Evolutionary conservation across 257 asterid species (phyloP), one percentile per base, ranked within the genome.

Genomic region (Penstemon eatonii): DNA sequence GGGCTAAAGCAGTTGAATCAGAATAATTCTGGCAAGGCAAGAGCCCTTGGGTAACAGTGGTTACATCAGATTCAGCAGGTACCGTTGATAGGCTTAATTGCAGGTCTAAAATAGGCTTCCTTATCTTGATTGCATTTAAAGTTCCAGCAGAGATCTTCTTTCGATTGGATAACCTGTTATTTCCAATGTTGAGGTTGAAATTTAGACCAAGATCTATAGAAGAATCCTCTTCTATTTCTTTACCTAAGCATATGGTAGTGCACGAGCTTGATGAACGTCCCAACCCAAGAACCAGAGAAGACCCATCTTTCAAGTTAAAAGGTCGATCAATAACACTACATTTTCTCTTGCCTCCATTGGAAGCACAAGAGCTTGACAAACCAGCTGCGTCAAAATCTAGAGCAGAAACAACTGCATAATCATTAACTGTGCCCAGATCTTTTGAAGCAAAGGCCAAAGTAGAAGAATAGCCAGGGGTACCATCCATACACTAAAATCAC

Each of bases 71-170:
- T 61, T 85, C 88, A 73, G 79, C 60, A 52, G 81, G 67, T 60
- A 76, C 86, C 50, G 84, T 83, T 60, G 86, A 83, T 15, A 83
- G 78, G 73, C 89, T 83, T 65, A 87, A 67, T 46, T 83, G 88
- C 44, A 87, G 95, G 65, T 87, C 83, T 41, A 85, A 25, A 70
- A 75, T 62, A 37, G 87, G 81, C 63, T 71, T 79, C 53, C 41
- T 63, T 46, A 8, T 36, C 70, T 64, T 67, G 54, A 33, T 54
- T 56, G 72, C 73, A 58, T 65, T 67, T 42, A 64, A 49, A 63
- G 67, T 13, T 25, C 56, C 74, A 78, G 52, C 18, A 15, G 76
- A 63, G 42, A 33, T 56, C 61, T 66, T 75, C 52, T 63, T 75
- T 41, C 8, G 66, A 56, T 55, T 25, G 54, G 72, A 15, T 36